A percentile compares a stretch with the other conserved stretches of the same genome.
These are phyloP conservation scores for Mycena alexandri DNA, from an alignment of 768 basidiomycete species.

Conservation along the genomic window DNA sequence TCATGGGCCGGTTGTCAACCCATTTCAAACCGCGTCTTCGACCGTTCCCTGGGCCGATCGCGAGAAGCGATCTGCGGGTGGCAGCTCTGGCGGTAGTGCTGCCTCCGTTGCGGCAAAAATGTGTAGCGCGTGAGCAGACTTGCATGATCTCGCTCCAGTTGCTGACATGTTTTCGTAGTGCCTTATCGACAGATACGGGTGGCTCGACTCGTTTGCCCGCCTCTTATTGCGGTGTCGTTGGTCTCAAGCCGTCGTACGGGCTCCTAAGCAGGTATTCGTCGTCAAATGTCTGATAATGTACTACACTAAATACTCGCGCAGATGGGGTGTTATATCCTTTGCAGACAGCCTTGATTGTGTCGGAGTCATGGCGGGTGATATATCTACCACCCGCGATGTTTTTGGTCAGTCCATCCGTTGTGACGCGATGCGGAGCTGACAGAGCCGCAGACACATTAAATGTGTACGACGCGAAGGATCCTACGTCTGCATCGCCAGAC, in stretches of 20 bases:
- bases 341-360: conserved; percentile 97
- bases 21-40: conserved; percentile 55
- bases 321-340: conserved; percentile 93
- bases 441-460: conserved; percentile 57
- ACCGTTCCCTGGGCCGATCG: conserved; percentile 41
- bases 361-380: conserved; percentile 76
- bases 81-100: conserved; percentile 95
- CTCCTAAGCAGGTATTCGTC: conserved; percentile 80
- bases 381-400: conserved; percentile 62
- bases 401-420: conserved; percentile 67
- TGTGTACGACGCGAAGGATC: conserved; percentile 77
- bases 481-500: conserved; percentile 71
- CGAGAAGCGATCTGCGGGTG: conserved; percentile 81
- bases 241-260: conserved; percentile 96
- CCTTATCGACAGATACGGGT: conserved; percentile 94
- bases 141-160: neutral
- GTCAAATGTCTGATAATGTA: conserved; percentile 6
- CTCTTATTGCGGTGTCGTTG: conserved; percentile 92
- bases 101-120: conserved; percentile 90
- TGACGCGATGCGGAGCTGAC: neutral
- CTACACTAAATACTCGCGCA: conserved; percentile 42
- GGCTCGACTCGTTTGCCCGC: conserved; percentile 95
- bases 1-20: conserved; percentile 87
- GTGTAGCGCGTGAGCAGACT: conserved; percentile 80
- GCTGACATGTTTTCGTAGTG: conserved; percentile 58